Conservation (phyloP, 352 stramenopile species). For the Phytopythium helicoides region DNA sequence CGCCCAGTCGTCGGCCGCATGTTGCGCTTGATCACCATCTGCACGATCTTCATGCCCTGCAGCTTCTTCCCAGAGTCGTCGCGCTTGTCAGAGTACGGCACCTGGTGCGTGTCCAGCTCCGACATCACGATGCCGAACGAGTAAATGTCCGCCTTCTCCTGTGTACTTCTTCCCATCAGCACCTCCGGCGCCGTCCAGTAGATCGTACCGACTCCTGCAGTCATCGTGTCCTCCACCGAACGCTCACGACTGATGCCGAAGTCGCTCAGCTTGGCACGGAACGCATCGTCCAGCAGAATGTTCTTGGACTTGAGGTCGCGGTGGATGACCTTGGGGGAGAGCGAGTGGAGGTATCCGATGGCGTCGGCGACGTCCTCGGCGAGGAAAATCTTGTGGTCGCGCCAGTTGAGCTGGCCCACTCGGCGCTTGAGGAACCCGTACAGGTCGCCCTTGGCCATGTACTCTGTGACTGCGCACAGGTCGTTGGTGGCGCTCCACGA, state of each 20-base stretch:
- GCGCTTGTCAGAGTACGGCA: conserved; percentile 80
- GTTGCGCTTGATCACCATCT: conserved; percentile 74
- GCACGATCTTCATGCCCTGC: conserved; percentile 83
- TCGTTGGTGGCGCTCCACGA: conserved; percentile 71
- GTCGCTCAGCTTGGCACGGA: too few relatives aligned
- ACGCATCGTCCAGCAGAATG: conserved; percentile 63
- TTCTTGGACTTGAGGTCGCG: conserved; percentile 81
- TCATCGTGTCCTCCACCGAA: conserved; percentile 81
- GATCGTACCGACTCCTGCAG: conserved; percentile 74
- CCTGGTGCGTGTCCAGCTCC: conserved; percentile 75
- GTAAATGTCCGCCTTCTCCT: conserved; percentile 82
- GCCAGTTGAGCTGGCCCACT: conserved; percentile 67
- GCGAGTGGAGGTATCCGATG: conserved; percentile 68
- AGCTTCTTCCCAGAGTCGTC: conserved; percentile 71
- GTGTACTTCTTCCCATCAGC: conserved; percentile 83
- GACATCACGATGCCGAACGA: too few relatives aligned
- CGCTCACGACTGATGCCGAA: conserved; percentile 80
- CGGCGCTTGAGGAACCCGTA: conserved; percentile 71
- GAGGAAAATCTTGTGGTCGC: conserved; percentile 70
- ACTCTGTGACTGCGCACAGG: conserved; percentile 77
- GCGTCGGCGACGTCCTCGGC: conserved; percentile 71
- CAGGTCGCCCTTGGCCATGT: conserved; percentile 78
- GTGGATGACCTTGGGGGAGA: conserved; percentile 79
- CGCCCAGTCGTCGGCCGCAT: conserved; percentile 64
- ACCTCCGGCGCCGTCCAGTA: conserved; percentile 85